Percentiles rank a stretch among this genome's conserved stretches.
phyloP scores from a whole-genome alignment of 805 yeast genomes.

The Wickerhamiella domercqiae region DNA sequence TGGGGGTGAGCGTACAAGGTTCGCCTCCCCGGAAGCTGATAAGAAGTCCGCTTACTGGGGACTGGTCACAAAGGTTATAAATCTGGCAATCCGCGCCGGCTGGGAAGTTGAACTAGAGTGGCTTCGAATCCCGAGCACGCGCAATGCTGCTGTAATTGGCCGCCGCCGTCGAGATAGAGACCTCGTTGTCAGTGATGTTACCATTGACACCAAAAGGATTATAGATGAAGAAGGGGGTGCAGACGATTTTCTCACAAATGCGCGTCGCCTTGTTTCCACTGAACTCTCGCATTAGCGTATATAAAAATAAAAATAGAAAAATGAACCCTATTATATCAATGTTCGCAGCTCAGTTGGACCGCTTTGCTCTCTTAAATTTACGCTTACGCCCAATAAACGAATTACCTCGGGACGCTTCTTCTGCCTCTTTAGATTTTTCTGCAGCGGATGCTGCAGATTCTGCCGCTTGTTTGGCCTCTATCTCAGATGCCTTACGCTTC shows the following conservation, averaged over 20 bases:
- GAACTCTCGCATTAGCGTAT: not conserved
- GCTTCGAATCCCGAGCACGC: slow-evolving; percentile 83
- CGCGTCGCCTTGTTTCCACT: slow-evolving; percentile 1
- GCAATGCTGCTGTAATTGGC: slow-evolving; percentile 84
- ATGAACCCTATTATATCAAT: not conserved
- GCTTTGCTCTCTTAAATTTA: slow-evolving; percentile 17
- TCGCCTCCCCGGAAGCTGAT: slow-evolving; percentile 17
- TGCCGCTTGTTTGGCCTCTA: slow-evolving; percentile 14
- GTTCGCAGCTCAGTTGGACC: not conserved
- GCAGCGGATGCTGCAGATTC: slow-evolving; percentile 12
- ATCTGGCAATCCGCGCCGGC: slow-evolving; percentile 50
- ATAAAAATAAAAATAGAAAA: not conserved
- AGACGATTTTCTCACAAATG: slow-evolving; percentile 64
- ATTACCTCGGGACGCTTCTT: slow-evolving; percentile 11
- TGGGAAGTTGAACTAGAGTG: slow-evolving; percentile 79
- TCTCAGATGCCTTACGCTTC: slow-evolving; percentile 19
- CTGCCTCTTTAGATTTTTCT: slow-evolving; percentile 7
- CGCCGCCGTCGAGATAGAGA: slow-evolving; percentile 26
- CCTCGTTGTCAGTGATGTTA: not conserved
- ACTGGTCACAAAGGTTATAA: slow-evolving; percentile 70
- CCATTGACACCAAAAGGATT: slow-evolving; percentile 35
- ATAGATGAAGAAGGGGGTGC: slow-evolving; percentile 75
- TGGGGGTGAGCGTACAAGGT: slow-evolving; percentile 60
- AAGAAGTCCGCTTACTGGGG: slow-evolving; percentile 63
- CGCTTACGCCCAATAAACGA: slow-evolving; percentile 24